Evolutionary conservation across 352 stramenopile genomes (phyloP).

Genomic region (Discostella stelligera): DNA sequence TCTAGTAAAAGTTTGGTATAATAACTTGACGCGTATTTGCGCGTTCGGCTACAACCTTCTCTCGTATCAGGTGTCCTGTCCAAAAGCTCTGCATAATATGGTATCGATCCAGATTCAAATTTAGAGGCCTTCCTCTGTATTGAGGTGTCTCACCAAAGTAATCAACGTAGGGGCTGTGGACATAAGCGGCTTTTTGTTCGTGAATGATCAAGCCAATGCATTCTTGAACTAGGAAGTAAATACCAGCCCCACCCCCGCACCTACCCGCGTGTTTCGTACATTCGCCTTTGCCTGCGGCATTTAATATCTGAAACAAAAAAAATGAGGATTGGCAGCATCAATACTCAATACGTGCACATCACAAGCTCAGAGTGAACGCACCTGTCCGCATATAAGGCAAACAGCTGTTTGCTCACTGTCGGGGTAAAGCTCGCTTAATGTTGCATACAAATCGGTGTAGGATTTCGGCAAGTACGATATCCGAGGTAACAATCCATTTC

Average conservation of each 20-base stretch:
- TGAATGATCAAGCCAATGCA: slow-evolving; percentile 80
- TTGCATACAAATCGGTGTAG: slow-evolving; percentile 83
- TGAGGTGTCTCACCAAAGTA: slow-evolving; percentile 82
- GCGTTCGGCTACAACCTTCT: slow-evolving; percentile 76
- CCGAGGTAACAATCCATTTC: slow-evolving; percentile 31
- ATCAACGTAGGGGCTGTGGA: slow-evolving; percentile 84
- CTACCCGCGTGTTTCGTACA: slow-evolving; percentile 79
- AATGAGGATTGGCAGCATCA: neutral
- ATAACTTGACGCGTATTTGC: slow-evolving; percentile 76
- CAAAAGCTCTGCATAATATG: slow-evolving; percentile 74
- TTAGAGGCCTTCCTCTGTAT: slow-evolving; percentile 79
- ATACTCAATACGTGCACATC: neutral
- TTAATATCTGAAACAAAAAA: slow-evolving; percentile 52
- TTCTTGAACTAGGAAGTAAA: slow-evolving; percentile 85
- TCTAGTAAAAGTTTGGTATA: slow-evolving; percentile 81
- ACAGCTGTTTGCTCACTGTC: slow-evolving; percentile 79
- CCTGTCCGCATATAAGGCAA: slow-evolving; percentile 82
- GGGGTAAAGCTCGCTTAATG: slow-evolving; percentile 65
- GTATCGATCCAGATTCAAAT: slow-evolving; percentile 78
- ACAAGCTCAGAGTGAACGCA: slow-evolving; percentile 14
- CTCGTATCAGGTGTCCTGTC: slow-evolving; percentile 69
- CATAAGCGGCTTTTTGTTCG: slow-evolving; percentile 78
- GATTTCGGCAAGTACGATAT: slow-evolving; percentile 74
- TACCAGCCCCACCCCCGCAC: slow-evolving; percentile 76
- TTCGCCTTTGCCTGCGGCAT: slow-evolving; percentile 79